Evolutionary conservation across 345 rosid genomes (phyloP), one percentile per base, ranked within the genome.

Genomic region (Gossypium thurberi): DNA sequence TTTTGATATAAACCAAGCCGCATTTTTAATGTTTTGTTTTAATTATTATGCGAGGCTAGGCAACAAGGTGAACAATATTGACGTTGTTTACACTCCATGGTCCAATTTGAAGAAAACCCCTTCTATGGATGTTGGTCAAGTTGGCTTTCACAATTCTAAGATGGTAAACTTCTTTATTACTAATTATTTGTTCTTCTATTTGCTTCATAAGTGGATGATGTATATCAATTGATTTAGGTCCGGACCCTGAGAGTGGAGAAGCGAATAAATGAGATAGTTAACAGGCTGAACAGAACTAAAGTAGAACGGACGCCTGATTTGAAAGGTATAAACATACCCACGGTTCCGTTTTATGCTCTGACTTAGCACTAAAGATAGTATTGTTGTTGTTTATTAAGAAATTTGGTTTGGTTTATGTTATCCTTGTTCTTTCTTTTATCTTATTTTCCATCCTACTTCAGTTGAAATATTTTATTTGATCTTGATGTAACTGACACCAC

Each of bases 41-140:
- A 37, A 63, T 63, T 65, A 10, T 66, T 44, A 10, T 17, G 64
- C 81, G 75, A 63, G 68, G n/a, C 48, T 86, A 95, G 99, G 99
- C 73, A 95, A 95, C 81, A 95, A 95, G 86, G 90, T 90, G 82
- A 95, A 95, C 77, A 89, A 89, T 58, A 80, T 95, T 8, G 98
- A 95, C 83, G 96, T 95, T 76, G 99, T 95, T 71, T 95, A 95
- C 84, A 95, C 98, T 71, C 96, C 96, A 1, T 95, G 99, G 99
- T 76, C 90, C 53, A 92, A 95, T 82, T 86, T 95, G 82, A 95
- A 89, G 91, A 95, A 92, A 82, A 91, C 96, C 63, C 87, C 97
- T 63, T 89, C 98, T 67, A 95, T 95, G 99, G 98, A 95, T 81
- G 98, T 92, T 73, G 99, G 99, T 46, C 99, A 95, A 91, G 97